Base-by-base conservation (phyloP, 2,329 filamentous ascomycete genomes). In the Sporothrix dimorphospora region DNA sequence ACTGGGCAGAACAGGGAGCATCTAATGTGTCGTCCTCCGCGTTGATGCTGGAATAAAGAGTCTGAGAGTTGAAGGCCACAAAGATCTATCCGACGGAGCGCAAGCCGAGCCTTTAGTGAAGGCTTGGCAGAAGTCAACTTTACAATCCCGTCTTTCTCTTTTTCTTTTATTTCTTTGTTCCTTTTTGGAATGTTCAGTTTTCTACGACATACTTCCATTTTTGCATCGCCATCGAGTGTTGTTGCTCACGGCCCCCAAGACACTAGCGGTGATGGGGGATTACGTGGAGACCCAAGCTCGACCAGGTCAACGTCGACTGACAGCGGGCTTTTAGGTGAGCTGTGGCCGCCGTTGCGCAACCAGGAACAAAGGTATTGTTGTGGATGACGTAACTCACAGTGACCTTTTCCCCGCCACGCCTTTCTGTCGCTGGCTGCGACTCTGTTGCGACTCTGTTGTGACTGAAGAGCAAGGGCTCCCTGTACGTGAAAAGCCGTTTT, bases 301-400 rank as follows among this genome's bases (percentile, higher is more conserved):
- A 19, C 19, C n/a, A n/a, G n/a, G 34, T 12, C 12, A n/a, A n/a
- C n/a, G n/a, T n/a, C 40, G 21, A 42, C 14, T 59, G n/a, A 3
- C 30, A 6, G 53, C 6, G 53, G 51, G 51, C 24, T n/a, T n/a
- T n/a, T n/a, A n/a, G n/a, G n/a, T n/a, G n/a, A n/a, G n/a, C n/a
- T n/a, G n/a, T n/a, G n/a, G n/a, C n/a, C 34, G 19, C 30, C 9
- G 57, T 12, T 21, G 19, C 9, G 11, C 38, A 63, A 63, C 38
- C 57, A 24, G 57, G 38, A 63, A 63, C 57, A 63, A 63, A 63
- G 57, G 57, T 42, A 42, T 24, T 42, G n/a, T 27, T 42, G 27
- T 42, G 57, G 57, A 42, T 63, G 57, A 63, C 34, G 57, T 63
- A 42, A 63, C 42, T 42, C 57, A 42, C 57, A 42, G 38, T 42